Percentiles rank a stretch among this genome's conserved stretches.
phyloP scores from a whole-genome alignment of 192 early-diverging fungal genomes.

The Coemansia aciculifera region DNA sequence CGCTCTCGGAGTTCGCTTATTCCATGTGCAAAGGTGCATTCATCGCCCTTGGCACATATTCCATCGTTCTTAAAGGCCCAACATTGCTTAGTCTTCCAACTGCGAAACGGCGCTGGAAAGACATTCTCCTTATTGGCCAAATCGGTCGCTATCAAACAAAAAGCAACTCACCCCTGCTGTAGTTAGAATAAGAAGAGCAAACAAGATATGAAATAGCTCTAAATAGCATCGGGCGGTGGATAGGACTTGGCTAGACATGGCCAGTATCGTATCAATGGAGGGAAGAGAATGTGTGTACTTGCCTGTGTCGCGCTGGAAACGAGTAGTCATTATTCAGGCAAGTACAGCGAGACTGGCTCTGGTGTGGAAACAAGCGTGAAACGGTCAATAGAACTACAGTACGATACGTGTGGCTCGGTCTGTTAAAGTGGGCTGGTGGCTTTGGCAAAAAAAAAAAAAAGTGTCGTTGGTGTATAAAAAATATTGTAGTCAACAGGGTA shows the following conservation, averaged over 20 bases:
- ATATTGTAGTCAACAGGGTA: too few relatives aligned
- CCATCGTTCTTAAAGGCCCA: constrained; percentile 8
- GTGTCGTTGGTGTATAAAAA: too few relatives aligned
- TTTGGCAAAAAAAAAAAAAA: too few relatives aligned
- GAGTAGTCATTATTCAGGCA: background rate
- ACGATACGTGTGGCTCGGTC: too few relatives aligned
- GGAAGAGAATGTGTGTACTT: background rate
- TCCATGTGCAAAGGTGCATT: constrained; percentile 46
- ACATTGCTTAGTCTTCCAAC: constrained; percentile 45
- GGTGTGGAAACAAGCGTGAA: too few relatives aligned
- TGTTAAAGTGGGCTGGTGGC: too few relatives aligned
- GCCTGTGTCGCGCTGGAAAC: background rate
- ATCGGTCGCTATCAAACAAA: background rate
- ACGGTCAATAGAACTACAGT: too few relatives aligned
- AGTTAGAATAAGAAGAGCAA: background rate
- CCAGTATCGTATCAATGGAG: background rate
- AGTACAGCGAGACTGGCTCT: background rate
- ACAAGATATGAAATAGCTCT: background rate
- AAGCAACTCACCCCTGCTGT: background rate
- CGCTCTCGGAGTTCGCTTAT: constrained; percentile 20
- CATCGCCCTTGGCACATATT: constrained; percentile 18
- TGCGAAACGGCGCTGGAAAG: background rate
- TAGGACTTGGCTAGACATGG: background rate
- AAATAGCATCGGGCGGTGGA: background rate
- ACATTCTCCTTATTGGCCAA: background rate